These are phyloP conservation scores for Hyphodiscus hymeniophilus DNA, from an alignment of 495 filamentous ascomycete species.

Conservation along the genomic window DNA sequence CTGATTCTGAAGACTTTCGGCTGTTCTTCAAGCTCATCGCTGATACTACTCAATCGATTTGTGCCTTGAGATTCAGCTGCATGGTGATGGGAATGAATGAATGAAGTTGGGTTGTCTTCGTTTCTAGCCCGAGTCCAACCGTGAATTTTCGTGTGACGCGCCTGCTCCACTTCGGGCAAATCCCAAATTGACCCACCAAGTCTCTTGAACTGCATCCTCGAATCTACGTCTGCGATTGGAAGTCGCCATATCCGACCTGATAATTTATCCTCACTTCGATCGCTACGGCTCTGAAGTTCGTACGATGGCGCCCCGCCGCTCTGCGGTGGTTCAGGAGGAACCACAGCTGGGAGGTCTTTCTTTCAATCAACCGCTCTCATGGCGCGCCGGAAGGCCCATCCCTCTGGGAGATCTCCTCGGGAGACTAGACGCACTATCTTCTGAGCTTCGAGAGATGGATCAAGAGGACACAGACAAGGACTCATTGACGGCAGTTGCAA, in stretches of 20 bases:
- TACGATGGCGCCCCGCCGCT: slow-evolving; percentile 22
- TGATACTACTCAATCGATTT: no score
- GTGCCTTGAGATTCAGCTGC: no score
- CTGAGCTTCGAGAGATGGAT: slow-evolving; percentile 78
- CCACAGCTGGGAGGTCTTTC: slow-evolving; percentile 34
- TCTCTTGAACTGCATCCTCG: neutral
- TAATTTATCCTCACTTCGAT: neutral
- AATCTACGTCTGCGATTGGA: neutral
- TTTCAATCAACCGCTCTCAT: slow-evolving; percentile 85
- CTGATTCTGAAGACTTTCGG: no score
- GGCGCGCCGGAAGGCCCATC: slow-evolving; percentile 88
- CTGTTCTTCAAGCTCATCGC: no score
- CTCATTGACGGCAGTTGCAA: slow-evolving; percentile 76
- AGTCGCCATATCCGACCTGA: neutral
- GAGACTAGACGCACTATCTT: slow-evolving; percentile 69
- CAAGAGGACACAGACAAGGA: slow-evolving; percentile 78
- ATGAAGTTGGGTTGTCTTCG: no score
- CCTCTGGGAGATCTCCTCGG: slow-evolving; percentile 71
- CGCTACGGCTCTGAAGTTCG: no score
- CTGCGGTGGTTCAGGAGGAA: slow-evolving; percentile 18
- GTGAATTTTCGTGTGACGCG: neutral
- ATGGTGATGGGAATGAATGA: no score
- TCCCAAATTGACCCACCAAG: neutral
- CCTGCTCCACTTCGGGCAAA: neutral
- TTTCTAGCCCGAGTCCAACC: no score